A percentile compares a stretch with the other conserved stretches of the same genome.
These are phyloP conservation scores for Lactarius evosmus DNA, from an alignment of 768 basidiomycete genomes.

Conservation along the genomic window DNA sequence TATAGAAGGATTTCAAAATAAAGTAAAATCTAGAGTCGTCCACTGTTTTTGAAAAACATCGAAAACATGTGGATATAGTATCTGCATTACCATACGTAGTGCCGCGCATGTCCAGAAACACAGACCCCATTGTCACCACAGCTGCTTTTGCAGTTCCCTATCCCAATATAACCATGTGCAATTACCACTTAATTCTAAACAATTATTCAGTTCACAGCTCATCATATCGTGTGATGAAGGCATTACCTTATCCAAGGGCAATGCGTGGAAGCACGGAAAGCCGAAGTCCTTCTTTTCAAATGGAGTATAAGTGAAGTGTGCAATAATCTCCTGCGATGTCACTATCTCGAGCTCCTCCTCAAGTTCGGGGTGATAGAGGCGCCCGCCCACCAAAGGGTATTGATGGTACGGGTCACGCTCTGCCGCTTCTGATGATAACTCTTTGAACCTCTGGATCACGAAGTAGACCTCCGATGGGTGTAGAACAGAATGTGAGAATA, in stretches of 20 bases:
- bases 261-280: slow-evolving; percentile 5
- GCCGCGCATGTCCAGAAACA: too few relatives aligned
- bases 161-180: not conserved
- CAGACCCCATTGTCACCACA: too few relatives aligned
- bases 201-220: not conserved
- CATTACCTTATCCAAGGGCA: slow-evolving; percentile 6
- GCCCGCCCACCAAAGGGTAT: not conserved
- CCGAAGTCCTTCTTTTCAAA: not conserved
- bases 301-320: not conserved
- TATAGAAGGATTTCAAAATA: too few relatives aligned
- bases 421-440: not conserved
- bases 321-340: not conserved
- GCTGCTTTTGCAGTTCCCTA: too few relatives aligned
- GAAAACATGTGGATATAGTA: too few relatives aligned
- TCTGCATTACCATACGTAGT: too few relatives aligned
- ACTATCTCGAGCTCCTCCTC: slow-evolving; percentile 4
- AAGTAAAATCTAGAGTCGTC: too few relatives aligned
- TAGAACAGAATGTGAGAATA: not conserved
- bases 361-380: not conserved
- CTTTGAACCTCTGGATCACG: not conserved
- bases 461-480: not conserved
- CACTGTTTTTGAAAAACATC: too few relatives aligned
- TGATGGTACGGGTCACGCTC: not conserved
- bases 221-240: not conserved
- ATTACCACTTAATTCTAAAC: not conserved